Conservation (phyloP, 2,329 filamentous ascomycete genomes). For the Knufia fluminis region DNA sequence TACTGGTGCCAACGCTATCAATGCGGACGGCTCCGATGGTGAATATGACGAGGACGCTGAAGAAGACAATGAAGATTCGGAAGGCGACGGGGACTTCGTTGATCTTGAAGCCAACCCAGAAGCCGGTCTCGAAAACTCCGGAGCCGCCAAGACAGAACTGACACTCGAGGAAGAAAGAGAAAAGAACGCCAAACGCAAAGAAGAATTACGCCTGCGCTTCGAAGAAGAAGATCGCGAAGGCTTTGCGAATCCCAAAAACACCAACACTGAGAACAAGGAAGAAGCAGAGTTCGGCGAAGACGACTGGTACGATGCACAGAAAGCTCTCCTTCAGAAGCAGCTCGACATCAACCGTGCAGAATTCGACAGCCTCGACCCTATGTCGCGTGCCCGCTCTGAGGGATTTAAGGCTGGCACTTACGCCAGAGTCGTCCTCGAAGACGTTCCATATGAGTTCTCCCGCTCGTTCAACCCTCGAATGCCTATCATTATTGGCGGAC, state of each 20-base stretch:
- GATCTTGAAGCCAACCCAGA: slow-evolving; percentile 71
- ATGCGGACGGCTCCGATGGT: slow-evolving; percentile 44
- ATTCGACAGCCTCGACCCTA: slow-evolving; percentile 77
- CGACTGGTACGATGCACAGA: slow-evolving; percentile 97
- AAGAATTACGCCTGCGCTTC: slow-evolving; percentile 87
- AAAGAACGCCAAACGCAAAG: slow-evolving; percentile 82
- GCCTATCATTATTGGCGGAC: slow-evolving; percentile 82
- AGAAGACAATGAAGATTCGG: slow-evolving; percentile 42
- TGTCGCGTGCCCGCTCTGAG: slow-evolving; percentile 73
- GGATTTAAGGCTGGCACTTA: slow-evolving; percentile 90
- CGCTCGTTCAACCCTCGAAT: slow-evolving; percentile 69
- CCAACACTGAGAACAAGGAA: slow-evolving; percentile 60
- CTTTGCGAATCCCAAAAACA: slow-evolving; percentile 74
- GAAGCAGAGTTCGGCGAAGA: slow-evolving; percentile 87
- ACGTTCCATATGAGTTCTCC: slow-evolving; percentile 85
- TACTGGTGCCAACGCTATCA: slow-evolving; percentile 46
- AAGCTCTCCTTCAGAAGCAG: slow-evolving; percentile 89
- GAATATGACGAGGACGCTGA: slow-evolving; percentile 45
- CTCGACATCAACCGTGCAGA: slow-evolving; percentile 93
- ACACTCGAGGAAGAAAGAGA: slow-evolving; percentile 79
- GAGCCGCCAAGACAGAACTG: slow-evolving; percentile 28
- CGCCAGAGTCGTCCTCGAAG: slow-evolving; percentile 78
- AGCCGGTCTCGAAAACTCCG: slow-evolving; percentile 49
- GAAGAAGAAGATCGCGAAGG: slow-evolving; percentile 98
- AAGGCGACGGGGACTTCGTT: slow-evolving; percentile 74